These are phyloP conservation scores for Monilinia laxa DNA, from an alignment of 2,329 filamentous ascomycete species.

Conservation along the genomic window DNA sequence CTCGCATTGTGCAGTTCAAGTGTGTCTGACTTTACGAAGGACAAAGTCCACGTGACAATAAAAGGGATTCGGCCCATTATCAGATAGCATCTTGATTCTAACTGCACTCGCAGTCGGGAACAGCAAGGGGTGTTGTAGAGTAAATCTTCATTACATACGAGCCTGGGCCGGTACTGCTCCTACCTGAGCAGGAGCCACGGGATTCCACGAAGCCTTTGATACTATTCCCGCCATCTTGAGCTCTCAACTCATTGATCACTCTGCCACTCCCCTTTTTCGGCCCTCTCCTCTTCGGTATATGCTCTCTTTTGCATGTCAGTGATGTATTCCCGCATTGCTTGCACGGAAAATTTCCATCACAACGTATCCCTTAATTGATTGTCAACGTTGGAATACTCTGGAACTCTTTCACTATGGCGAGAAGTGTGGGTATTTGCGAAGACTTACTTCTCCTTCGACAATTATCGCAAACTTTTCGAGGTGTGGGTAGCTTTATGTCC, in stretches of 20 bases:
- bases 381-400: conserved; percentile 3
- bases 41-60: neutral
- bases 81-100: neutral
- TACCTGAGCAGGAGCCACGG: conserved; percentile 29
- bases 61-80: neutral
- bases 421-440: neutral
- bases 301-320: conserved; percentile 63
- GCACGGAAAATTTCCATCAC: conserved; percentile 52
- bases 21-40: neutral
- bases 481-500: conserved; percentile 27
- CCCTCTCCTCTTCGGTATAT: conserved; percentile 63
- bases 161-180: conserved; percentile 30
- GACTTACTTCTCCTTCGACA: conserved; percentile 47
- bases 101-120: neutral
- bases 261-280: conserved; percentile 62
- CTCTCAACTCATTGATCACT: conserved; percentile 61
- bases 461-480: conserved; percentile 48
- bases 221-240: conserved; percentile 46
- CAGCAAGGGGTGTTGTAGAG: neutral
- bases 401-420: neutral
- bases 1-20: neutral
- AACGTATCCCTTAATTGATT: conserved; percentile 45
- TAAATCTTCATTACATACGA: conserved; percentile 30
- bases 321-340: conserved; percentile 60
- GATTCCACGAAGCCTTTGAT: conserved; percentile 39